Conservation (phyloP, 1,284 basidiomycete genomes). For the Porodaedalea pini region DNA sequence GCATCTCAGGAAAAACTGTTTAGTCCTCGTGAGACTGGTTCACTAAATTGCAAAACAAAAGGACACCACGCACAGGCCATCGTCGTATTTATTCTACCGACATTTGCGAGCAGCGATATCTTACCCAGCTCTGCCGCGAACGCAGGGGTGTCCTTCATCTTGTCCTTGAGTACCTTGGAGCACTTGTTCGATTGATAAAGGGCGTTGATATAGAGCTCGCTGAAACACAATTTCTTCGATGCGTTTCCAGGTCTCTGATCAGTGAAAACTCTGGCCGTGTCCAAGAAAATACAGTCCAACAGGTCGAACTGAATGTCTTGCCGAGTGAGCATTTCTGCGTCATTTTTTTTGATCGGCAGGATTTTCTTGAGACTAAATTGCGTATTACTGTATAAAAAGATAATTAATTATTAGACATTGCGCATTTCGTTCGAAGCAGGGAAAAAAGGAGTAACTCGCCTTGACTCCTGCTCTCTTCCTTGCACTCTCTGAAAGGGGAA, state of each 20-base stretch:
- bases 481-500: constrained; percentile 14
- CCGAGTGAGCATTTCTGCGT: constrained; percentile 59
- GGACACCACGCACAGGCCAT: constrained; percentile 65
- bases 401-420: not conserved
- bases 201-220: constrained; percentile 73
- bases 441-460: constrained; percentile 5
- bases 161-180: constrained; percentile 61
- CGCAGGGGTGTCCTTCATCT: constrained; percentile 58
- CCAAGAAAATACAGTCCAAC: constrained; percentile 63
- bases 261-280: constrained; percentile 54
- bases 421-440: not conserved
- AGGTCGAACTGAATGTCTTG: constrained; percentile 75
- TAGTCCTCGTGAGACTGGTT: constrained; percentile 10
- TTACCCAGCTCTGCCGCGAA: constrained; percentile 77
- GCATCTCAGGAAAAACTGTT: constrained; percentile 75
- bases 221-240: constrained; percentile 53
- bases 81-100: constrained; percentile 80
- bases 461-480: constrained; percentile 13
- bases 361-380: constrained; percentile 39
- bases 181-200: constrained; percentile 68
- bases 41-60: constrained; percentile 5
- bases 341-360: constrained; percentile 51
- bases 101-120: constrained; percentile 74
- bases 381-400: constrained; percentile 27
- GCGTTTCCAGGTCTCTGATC: constrained; percentile 35